Evolutionary conservation across 495 filamentous ascomycete genomes (phyloP).

Genomic region (Mytilinidion resinicola): DNA sequence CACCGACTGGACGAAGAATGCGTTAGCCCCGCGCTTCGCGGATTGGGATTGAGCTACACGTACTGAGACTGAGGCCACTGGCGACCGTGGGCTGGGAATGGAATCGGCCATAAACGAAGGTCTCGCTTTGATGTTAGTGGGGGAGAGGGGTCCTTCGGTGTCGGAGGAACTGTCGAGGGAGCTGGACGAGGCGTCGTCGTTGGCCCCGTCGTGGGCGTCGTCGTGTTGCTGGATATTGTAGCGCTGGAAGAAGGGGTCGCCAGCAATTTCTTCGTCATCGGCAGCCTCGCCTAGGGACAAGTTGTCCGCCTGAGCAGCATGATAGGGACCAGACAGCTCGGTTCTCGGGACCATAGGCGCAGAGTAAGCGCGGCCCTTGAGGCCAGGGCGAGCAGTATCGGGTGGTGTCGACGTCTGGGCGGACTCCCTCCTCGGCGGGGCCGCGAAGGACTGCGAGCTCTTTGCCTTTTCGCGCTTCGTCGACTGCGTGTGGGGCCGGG

Average conservation of each 20-base stretch:
- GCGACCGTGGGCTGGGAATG: conserved; percentile 18
- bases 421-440: conserved; percentile 15
- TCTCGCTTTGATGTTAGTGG: conserved; percentile 20
- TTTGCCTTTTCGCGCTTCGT: conserved; percentile 21
- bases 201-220: not conserved
- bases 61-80: conserved; percentile 16
- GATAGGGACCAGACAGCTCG: conserved; percentile 11
- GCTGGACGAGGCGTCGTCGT: conserved; percentile 16
- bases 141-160: conserved; percentile 29
- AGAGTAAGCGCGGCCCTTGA: conserved; percentile 30
- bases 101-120: conserved; percentile 7
- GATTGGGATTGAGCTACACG: conserved; percentile 4
- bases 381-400: conserved; percentile 10
- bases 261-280: conserved; percentile 30
- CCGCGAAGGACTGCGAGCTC: conserved; percentile 23
- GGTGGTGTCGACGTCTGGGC: conserved; percentile 5
- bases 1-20: conserved; percentile 12
- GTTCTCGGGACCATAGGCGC: conserved; percentile 26
- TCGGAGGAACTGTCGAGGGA: conserved; percentile 23
- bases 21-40: not conserved
- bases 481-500: not conserved
- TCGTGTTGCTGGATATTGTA: conserved; percentile 19
- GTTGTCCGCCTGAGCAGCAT: conserved; percentile 7
- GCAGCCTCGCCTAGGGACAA: conserved; percentile 7
- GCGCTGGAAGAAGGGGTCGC: conserved; percentile 32